Percentiles rank a stretch among this genome's conserved stretches.
phyloP scores from a whole-genome alignment of 768 basidiomycete species.

The Tricholoma flavovirens region DNA sequence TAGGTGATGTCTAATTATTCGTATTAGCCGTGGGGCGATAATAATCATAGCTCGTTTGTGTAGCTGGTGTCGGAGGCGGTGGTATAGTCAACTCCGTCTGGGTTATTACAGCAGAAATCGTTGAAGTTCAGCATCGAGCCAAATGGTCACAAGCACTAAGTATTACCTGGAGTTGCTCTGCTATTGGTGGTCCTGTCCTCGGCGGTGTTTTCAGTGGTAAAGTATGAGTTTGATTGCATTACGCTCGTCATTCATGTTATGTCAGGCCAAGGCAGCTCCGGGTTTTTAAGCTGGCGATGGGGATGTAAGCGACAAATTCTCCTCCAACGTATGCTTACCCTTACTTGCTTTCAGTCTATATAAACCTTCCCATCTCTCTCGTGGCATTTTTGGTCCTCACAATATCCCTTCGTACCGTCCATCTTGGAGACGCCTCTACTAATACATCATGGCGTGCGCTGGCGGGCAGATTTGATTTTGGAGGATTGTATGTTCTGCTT shows the following conservation, averaged over 20 bases:
- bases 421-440: slow-evolving; percentile 36
- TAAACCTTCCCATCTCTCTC: slow-evolving; percentile 74
- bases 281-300: slow-evolving; percentile 70
- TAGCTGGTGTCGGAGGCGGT: slow-evolving; percentile 79
- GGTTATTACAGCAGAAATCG: slow-evolving; percentile 83
- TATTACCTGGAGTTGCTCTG: slow-evolving; percentile 83
- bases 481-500: slow-evolving; percentile 57
- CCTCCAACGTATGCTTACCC: slow-evolving; percentile 11
- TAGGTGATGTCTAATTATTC: slow-evolving; percentile 25
- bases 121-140: slow-evolving; percentile 61
- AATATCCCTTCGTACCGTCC: slow-evolving; percentile 54
- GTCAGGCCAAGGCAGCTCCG: slow-evolving; percentile 27
- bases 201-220: slow-evolving; percentile 77
- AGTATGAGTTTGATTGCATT: slow-evolving; percentile 16
- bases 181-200: slow-evolving; percentile 76
- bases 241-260: slow-evolving; percentile 7
- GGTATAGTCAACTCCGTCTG: slow-evolving; percentile 84
- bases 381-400: slow-evolving; percentile 52
- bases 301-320: slow-evolving; percentile 54
- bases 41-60: not conserved
- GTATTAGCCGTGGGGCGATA: not conserved
- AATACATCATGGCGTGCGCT: slow-evolving; percentile 55
- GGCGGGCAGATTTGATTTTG: slow-evolving; percentile 61
- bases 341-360: slow-evolving; percentile 52
- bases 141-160: slow-evolving; percentile 86